These are phyloP conservation scores for Diutina siamensis DNA, from an alignment of 1,139 yeast species.

Conservation along the genomic window DNA sequence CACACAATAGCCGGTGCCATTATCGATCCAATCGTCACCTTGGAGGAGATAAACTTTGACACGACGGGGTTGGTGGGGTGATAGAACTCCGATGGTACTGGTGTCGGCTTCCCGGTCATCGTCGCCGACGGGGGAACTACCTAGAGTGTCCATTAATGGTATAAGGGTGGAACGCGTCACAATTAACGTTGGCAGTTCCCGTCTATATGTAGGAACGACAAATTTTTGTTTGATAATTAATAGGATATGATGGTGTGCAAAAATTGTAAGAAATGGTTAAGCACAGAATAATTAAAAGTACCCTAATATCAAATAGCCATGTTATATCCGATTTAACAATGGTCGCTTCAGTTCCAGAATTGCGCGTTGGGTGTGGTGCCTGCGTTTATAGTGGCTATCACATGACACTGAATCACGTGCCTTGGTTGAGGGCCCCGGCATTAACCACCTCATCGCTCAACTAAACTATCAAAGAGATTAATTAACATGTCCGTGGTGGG, in stretches of 20 bases:
- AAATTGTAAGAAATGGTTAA: background rate
- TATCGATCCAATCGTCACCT: conserved; percentile 81
- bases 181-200: background rate
- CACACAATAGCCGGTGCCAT: conserved; percentile 85
- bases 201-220: no score
- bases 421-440: background rate
- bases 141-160: background rate
- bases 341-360: no score
- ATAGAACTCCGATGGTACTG: conserved; percentile 7
- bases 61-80: conserved; percentile 38
- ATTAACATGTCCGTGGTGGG: conserved; percentile 81
- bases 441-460: background rate
- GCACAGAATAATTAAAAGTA: background rate
- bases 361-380: background rate
- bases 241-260: no score
- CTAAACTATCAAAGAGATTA: no score
- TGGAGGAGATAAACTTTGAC: conserved; percentile 81
- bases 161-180: background rate
- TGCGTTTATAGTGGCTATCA: background rate
- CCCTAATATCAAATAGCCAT: background rate
- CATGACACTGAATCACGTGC: background rate
- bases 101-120: background rate
- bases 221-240: no score
- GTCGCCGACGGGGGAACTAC: conserved; percentile 6
- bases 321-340: no score